Base-by-base conservation (phyloP, 495 filamentous ascomycete genomes). In the Massariosphaeria phaeospora region DNA sequence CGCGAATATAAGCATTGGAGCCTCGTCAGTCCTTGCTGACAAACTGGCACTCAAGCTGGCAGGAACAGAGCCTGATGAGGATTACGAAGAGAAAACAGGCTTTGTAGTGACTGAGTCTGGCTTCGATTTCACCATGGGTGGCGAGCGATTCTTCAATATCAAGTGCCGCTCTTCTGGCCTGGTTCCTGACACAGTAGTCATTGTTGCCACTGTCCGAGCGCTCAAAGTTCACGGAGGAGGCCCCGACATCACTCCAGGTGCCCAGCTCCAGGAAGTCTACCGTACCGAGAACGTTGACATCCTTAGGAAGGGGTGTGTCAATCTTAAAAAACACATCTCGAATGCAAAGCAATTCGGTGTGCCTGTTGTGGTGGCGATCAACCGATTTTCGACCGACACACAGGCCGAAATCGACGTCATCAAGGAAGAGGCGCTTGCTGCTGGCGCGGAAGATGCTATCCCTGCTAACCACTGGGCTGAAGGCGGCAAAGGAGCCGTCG, bases 91-190 rank as follows among this genome's bases (percentile, higher is more conserved):
- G 62, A 95, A 94, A 76, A 80, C 85, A 12, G 93, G 93, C 7
- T 96, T 93, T 52, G 91, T 95, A n/a, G 84, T 98, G 44, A 98
- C 93, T 9, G 93, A 98, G 71, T 91, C 93, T 39, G 93, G 93
- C 8, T 98, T 98, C 70, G 93, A 98, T 70, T 98, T 98, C 73
- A 96, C 93, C 44, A 98, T 98, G 93, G 93, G 93, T 54, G 93
- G 93, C 46, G 93, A 98, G 78, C 85, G 93, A 25, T 98, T 98
- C 79, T 96, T 98, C 83, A 96, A 98, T 73, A 97, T 98, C 74
- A 98, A 98, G 79, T 97, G 93, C 75, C 84, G 93, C 39, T 89
- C 89, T 26, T 95, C 89, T 13, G 93, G 93, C 17, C 79, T 98
- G 33, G 83, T 86, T 1, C 93, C 93, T 7, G 93, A 98, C 65